Conservation (phyloP, 2,329 filamentous ascomycete genomes). For the Dactylellina drechsleri region DNA sequence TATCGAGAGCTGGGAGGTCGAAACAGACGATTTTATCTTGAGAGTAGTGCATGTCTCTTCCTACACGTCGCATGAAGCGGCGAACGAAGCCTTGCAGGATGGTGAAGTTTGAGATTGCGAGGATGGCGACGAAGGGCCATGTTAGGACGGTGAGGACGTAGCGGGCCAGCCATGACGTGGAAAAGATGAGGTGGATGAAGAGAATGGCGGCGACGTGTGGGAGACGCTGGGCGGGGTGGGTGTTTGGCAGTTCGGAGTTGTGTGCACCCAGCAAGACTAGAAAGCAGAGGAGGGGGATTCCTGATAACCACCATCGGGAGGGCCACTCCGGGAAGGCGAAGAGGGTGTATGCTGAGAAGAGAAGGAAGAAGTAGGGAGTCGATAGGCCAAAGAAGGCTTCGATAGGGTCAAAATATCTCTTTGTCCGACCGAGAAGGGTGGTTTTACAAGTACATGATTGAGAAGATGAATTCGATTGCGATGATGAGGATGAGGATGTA, state of each 20-base stretch:
- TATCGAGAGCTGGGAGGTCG: conserved; percentile 65
- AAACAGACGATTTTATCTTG: conserved; percentile 53
- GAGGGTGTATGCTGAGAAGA: conserved; percentile 35
- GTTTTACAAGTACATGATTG: not conserved
- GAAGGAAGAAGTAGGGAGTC: conserved; percentile 44
- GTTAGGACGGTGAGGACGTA: conserved; percentile 22
- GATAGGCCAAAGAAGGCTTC: conserved; percentile 46
- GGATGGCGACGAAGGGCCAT: conserved; percentile 35
- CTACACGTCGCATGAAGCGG: conserved; percentile 27
- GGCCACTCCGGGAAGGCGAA: conserved; percentile 52
- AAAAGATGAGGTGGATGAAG: conserved; percentile 34
- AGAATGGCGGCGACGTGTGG: conserved; percentile 21
- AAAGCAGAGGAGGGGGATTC: conserved; percentile 45
- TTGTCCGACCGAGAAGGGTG: conserved; percentile 2
- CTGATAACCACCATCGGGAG: conserved; percentile 48
- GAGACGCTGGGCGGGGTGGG: conserved; percentile 30
- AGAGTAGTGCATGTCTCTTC: conserved; percentile 48
- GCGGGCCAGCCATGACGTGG: conserved; percentile 51
- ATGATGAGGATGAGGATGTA: not conserved
- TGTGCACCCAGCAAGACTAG: conserved; percentile 35
- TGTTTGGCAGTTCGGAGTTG: conserved; percentile 34
- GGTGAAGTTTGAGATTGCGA: conserved; percentile 39
- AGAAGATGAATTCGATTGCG: not conserved
- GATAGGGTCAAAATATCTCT: conserved; percentile 23
- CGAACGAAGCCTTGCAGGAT: conserved; percentile 26